Conservation (phyloP, 257 asterid genomes). For the Asclepias syriaca region DNA sequence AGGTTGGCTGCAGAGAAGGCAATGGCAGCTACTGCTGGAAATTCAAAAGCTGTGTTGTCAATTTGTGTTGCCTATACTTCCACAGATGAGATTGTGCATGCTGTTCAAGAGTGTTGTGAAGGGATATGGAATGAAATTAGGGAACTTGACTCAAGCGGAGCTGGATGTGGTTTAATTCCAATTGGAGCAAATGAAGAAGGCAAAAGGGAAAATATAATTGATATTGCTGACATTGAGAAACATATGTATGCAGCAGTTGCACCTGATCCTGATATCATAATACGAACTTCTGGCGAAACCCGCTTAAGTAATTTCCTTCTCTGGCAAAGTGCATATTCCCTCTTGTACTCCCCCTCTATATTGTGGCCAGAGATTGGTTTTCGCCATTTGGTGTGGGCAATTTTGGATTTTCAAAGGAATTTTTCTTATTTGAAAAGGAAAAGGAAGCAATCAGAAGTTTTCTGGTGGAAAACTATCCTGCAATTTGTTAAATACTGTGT, state of each 20-base stretch:
- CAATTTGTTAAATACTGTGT: neutral
- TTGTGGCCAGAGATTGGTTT: conserved; percentile 84
- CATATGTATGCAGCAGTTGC: conserved; percentile 62
- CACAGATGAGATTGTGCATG: conserved; percentile 62
- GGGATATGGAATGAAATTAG: conserved; percentile 35
- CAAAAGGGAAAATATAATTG: conserved; percentile 20
- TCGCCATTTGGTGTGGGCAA: conserved; percentile 52
- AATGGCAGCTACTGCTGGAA: conserved; percentile 55
- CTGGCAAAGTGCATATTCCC: conserved; percentile 68
- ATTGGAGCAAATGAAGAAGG: conserved; percentile 22
- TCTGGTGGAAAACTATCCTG: neutral
- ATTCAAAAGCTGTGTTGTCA: conserved; percentile 47
- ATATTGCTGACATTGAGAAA: conserved; percentile 45
- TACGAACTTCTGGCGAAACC: conserved; percentile 77
- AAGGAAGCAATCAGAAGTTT: conserved; percentile 27
- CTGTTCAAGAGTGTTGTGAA: conserved; percentile 47
- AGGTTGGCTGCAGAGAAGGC: conserved; percentile 63
- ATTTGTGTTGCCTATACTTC: conserved; percentile 88
- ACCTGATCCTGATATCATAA: conserved; percentile 69
- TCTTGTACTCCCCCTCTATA: conserved; percentile 55
- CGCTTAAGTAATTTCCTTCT: conserved; percentile 77
- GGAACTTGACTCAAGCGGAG: conserved; percentile 12
- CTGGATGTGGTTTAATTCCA: conserved; percentile 15
- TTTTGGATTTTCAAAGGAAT: conserved; percentile 60
- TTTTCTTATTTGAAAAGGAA: conserved; percentile 39